A percentile compares a stretch with the other conserved stretches of the same genome.
phyloP scores from a whole-genome alignment of 768 basidiomycete genomes.

The Leccinum rimulosum region DNA sequence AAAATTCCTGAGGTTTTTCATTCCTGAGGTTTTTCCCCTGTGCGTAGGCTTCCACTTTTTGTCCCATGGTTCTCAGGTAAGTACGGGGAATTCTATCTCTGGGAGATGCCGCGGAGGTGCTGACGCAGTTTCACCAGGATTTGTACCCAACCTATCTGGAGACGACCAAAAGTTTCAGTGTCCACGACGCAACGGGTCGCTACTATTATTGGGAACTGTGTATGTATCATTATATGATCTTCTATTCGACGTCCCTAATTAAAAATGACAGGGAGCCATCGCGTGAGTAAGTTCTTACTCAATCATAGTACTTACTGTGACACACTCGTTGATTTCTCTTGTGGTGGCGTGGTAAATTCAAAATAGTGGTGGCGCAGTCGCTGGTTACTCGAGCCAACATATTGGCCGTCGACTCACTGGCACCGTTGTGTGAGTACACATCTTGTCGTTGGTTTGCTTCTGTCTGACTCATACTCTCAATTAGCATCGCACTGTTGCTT shows the following conservation, averaged over 20 bases:
- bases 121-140: constrained; percentile 39
- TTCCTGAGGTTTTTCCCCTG: neutral
- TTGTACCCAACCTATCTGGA: constrained; percentile 77
- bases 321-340: neutral
- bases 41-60: constrained; percentile 69
- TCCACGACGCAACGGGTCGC: constrained; percentile 62
- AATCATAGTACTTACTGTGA: neutral
- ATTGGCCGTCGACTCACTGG: constrained; percentile 64
- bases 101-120: neutral
- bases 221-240: constrained; percentile 24
- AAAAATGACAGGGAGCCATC: constrained; percentile 39
- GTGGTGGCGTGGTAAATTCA: neutral
- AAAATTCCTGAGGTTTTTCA: neutral
- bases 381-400: constrained; percentile 71
- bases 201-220: constrained; percentile 81
- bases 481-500: constrained; percentile 19
- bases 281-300: constrained; percentile 31
- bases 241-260: neutral
- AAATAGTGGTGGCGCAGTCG: constrained; percentile 59
- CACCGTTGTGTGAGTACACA: constrained; percentile 51
- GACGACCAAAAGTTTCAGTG: constrained; percentile 55
- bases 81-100: constrained; percentile 24
- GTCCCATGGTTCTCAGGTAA: constrained; percentile 61
- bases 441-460: neutral
- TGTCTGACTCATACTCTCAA: constrained; percentile 2